Evolutionary conservation across 2,329 filamentous ascomycete genomes (phyloP).

Genomic region (Ceratocystis ficicola): DNA sequence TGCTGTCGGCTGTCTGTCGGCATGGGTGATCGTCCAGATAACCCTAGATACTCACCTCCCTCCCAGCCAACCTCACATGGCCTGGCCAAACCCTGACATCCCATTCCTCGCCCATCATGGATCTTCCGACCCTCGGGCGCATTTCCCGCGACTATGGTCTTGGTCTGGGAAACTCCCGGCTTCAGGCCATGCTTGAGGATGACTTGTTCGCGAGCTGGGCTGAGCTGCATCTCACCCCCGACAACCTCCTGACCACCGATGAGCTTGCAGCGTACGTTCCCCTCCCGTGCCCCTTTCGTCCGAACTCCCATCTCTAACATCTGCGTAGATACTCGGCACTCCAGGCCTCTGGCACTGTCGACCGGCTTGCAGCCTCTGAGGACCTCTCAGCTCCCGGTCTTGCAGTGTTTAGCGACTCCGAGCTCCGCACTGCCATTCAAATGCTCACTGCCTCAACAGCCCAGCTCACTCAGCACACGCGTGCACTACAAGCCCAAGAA

Average conservation of each 20-base stretch:
- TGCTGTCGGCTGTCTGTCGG: not conserved
- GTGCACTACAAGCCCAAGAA: constrained; percentile 45
- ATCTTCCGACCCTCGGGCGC: constrained; percentile 5
- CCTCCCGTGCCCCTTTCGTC: not conserved
- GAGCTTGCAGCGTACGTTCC: constrained; percentile 41
- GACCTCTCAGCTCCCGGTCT: constrained; percentile 36
- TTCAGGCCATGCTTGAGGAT: constrained; percentile 32
- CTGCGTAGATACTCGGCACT: constrained; percentile 38
- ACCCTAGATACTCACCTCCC: not conserved
- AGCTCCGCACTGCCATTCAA: constrained; percentile 48
- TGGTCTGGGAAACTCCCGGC: constrained; percentile 29
- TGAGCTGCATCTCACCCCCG: constrained; percentile 35
- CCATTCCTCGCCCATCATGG: not conserved
- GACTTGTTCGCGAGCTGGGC: constrained; percentile 35
- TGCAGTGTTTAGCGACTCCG: constrained; percentile 42
- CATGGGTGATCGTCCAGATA: not conserved
- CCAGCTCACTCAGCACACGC: constrained; percentile 51
- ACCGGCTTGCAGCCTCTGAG: constrained; percentile 34
- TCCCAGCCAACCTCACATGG: not conserved
- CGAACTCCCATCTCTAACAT: not conserved
- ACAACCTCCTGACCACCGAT: constrained; percentile 43
- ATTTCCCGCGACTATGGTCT: constrained; percentile 26
- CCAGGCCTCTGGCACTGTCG: constrained; percentile 38
- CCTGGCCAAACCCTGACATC: not conserved
- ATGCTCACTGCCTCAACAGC: constrained; percentile 53